Evolutionary conservation across 768 basidiomycete species (phyloP), one percentile per base, ranked within the genome.

Genomic region (Obba rivulosa): DNA sequence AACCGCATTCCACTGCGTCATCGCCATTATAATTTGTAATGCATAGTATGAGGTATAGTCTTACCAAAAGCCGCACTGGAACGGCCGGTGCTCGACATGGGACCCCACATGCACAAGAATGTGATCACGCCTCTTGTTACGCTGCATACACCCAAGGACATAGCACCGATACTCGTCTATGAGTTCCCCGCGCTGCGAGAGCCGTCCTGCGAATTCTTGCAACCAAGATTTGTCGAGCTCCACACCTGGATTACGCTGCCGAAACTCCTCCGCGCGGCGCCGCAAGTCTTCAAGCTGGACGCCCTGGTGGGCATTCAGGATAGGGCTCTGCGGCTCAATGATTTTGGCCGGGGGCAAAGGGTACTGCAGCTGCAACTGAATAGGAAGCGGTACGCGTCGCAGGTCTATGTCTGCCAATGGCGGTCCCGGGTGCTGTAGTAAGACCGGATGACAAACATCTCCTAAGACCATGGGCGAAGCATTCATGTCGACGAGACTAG

Each of bases 21-120:
- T n/a, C n/a, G 46, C 14, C 57, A 31, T 31, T 31, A 13, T 31
- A 7, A 31, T 9, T 18, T 3, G 17, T 13, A 17, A 3, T 10
- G 46, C 47, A 43, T 9, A 17, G n/a, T 28, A 17, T 16, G 3
- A 46, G 7, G 20, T 17, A 39, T 18, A 47, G 11, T 38, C 36
- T 39, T 58, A 85, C 85, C 85, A 87, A 55, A 75, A 59, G n/a
- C 69, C 56, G 54, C 85, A 87, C 41, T 73, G 68, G 62, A 80
- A 87, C 4, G 78, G 81, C 53, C 83, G 66, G 56, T 85, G 80
- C 50, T 83, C 79, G 43, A 87, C 71, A 59, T 87, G 85, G 16
- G 80, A 79, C 24, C 85, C 83, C 25, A 87, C 75, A 51, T 87
- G 85, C 34, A 84, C 83, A 24, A 85, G 61, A 52, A 87, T 87